These are phyloP conservation scores for Seiridium unicorne DNA, from an alignment of 2,329 filamentous ascomycete genomes.

Conservation along the genomic window DNA sequence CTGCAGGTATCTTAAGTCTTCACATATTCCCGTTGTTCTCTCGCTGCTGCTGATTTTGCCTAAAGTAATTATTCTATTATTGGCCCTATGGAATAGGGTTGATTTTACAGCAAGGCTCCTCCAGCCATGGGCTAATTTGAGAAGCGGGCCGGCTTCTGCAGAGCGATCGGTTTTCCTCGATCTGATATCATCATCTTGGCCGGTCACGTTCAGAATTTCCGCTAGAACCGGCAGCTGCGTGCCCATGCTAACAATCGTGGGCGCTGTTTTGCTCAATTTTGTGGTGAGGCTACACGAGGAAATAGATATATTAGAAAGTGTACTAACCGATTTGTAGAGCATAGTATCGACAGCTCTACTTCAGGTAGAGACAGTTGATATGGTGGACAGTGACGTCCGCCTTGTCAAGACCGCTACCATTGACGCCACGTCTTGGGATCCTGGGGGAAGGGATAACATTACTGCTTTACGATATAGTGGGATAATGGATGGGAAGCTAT, in stretches of 20 bases:
- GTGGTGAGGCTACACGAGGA: neutral
- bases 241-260: neutral
- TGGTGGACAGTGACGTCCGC: neutral
- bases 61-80: neutral
- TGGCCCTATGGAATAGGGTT: slow-evolving; percentile 5
- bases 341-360: neutral
- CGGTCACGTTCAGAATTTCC: neutral
- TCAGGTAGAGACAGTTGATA: neutral
- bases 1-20: neutral
- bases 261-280: neutral
- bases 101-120: slow-evolving; percentile 5
- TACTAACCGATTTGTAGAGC: neutral
- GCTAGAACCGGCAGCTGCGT: neutral
- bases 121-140: slow-evolving; percentile 7
- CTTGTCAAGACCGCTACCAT: neutral
- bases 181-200: neutral
- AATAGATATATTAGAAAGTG: neutral
- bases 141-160: neutral
- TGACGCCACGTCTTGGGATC: neutral
- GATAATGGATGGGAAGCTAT: neutral
- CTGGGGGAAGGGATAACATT: neutral
- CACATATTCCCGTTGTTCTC: too few relatives aligned
- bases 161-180: slow-evolving; percentile 4
- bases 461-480: neutral
- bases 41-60: too few relatives aligned